These are phyloP conservation scores for Chalciporus piperatoides DNA, from an alignment of 1,284 basidiomycete species.

Conservation along the genomic window DNA sequence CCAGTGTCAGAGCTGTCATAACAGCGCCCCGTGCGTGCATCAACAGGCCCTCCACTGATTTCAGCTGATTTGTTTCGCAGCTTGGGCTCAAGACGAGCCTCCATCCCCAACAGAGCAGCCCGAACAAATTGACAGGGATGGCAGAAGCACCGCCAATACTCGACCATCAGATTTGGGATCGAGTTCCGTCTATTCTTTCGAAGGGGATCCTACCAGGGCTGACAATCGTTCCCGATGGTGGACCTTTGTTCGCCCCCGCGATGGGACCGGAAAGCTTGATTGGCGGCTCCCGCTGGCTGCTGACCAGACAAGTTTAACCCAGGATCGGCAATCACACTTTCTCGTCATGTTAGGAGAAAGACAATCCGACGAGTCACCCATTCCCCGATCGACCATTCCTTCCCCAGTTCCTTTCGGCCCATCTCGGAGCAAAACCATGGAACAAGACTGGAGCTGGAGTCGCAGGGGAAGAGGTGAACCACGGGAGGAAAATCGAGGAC, in stretches of 20 bases:
- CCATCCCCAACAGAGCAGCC: slow-evolving; percentile 61
- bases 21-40: slow-evolving; percentile 62
- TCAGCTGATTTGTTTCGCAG: slow-evolving; percentile 36
- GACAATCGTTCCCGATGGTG: slow-evolving; percentile 57
- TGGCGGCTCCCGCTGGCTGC: slow-evolving; percentile 10
- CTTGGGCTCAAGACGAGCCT: slow-evolving; percentile 79
- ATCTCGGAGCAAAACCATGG: slow-evolving; percentile 54
- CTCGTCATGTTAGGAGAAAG: slow-evolving; percentile 18
- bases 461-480: slow-evolving; percentile 53
- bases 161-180: slow-evolving; percentile 52
- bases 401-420: slow-evolving; percentile 47
- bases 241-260: slow-evolving; percentile 55
- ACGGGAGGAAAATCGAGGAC: slow-evolving; percentile 26
- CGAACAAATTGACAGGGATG: slow-evolving; percentile 28
- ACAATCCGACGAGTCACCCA: slow-evolving; percentile 15
- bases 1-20: slow-evolving; percentile 51
- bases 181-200: slow-evolving; percentile 43
- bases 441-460: slow-evolving; percentile 65
- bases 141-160: slow-evolving; percentile 32
- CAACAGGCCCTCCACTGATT: background rate
- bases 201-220: slow-evolving; percentile 34
- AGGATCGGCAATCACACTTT: slow-evolving; percentile 30
- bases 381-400: slow-evolving; percentile 35
- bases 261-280: slow-evolving; percentile 19
- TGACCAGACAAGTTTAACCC: too few species aligned